Conservation (phyloP, 2,329 filamentous ascomycete genomes). For the Diaporthe sp. region DNA sequence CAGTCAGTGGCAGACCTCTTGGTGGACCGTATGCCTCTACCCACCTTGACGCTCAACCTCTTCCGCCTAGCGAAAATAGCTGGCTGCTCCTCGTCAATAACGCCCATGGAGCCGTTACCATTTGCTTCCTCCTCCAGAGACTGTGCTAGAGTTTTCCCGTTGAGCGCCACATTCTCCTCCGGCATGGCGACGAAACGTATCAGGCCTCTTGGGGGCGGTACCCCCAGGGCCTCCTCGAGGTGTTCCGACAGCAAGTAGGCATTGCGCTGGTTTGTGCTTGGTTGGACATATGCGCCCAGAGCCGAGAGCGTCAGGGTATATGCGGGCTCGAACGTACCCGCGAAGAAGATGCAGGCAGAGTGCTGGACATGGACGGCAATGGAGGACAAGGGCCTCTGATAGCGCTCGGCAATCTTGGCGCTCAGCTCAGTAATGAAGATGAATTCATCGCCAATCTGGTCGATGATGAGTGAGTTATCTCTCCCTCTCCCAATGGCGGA, state of each 20-base stretch:
- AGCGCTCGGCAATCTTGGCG: slow-evolving; percentile 80
- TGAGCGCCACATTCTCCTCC: slow-evolving; percentile 80
- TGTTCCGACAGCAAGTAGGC: slow-evolving; percentile 82
- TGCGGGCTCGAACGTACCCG: slow-evolving; percentile 81
- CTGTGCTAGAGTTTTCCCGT: slow-evolving; percentile 77
- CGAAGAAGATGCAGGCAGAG: slow-evolving; percentile 80
- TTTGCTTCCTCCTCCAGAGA: slow-evolving; percentile 72
- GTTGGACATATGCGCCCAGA: slow-evolving; percentile 76
- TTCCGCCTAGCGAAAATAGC: slow-evolving; percentile 44
- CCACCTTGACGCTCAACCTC: slow-evolving; percentile 55
- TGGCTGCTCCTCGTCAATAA: slow-evolving; percentile 43
- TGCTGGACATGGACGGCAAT: slow-evolving; percentile 85
- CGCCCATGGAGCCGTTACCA: slow-evolving; percentile 49
- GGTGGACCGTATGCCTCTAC: not conserved
- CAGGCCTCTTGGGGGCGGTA: slow-evolving; percentile 76
- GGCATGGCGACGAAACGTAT: slow-evolving; percentile 78
- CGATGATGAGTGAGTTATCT: slow-evolving; percentile 37
- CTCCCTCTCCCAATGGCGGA: not conserved
- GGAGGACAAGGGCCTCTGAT: slow-evolving; percentile 79
- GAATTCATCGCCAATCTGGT: slow-evolving; percentile 82
- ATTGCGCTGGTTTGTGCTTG: slow-evolving; percentile 85
- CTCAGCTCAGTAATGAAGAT: slow-evolving; percentile 82
- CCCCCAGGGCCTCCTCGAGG: slow-evolving; percentile 78
- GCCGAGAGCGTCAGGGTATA: slow-evolving; percentile 84
- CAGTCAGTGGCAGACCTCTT: slow-evolving; percentile 35